Conservation (phyloP, 164 flowering plant genomes). For the Tinospora cordifolia region DNA sequence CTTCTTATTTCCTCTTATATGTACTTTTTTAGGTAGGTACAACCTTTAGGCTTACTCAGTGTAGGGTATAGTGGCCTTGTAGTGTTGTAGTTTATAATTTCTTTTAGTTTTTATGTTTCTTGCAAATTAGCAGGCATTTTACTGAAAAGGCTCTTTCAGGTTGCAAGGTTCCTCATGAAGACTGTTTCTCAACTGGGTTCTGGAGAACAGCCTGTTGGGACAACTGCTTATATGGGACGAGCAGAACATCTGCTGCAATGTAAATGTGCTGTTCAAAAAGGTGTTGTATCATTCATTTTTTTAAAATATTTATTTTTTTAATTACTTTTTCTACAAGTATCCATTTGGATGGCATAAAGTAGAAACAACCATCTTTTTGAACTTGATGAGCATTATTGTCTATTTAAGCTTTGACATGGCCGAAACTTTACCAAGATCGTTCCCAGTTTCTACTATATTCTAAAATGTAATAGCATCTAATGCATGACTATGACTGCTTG, state of each 20-base stretch:
- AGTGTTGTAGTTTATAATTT: no score
- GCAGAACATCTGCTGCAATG: constrained; percentile 63
- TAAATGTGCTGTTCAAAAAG: constrained; percentile 44
- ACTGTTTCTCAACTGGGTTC: constrained; percentile 76
- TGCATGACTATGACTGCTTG: no score
- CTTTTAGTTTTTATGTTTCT: neutral
- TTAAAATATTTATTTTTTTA: neutral
- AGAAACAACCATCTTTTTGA: neutral
- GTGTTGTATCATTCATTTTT: constrained; percentile 25
- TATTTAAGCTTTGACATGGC: no score
- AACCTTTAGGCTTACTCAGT: neutral
- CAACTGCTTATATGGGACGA: constrained; percentile 67
- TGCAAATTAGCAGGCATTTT: constrained; percentile 3
- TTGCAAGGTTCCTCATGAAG: constrained; percentile 93
- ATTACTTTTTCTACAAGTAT: neutral
- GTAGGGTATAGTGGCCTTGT: no score
- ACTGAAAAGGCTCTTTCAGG: constrained; percentile 35
- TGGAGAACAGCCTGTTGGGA: constrained; percentile 75
- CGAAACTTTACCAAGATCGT: no score
- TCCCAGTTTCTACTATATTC: no score
- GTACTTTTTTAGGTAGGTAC: neutral
- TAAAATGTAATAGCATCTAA: no score
- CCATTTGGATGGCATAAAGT: neutral
- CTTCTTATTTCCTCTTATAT: neutral
- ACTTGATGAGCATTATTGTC: neutral